Percentiles rank a stretch among this genome's conserved stretches.
Evolutionary conservation across 176 grass and related monocot genomes (phyloP).

Genomic region (Carex myosuroides): DNA sequence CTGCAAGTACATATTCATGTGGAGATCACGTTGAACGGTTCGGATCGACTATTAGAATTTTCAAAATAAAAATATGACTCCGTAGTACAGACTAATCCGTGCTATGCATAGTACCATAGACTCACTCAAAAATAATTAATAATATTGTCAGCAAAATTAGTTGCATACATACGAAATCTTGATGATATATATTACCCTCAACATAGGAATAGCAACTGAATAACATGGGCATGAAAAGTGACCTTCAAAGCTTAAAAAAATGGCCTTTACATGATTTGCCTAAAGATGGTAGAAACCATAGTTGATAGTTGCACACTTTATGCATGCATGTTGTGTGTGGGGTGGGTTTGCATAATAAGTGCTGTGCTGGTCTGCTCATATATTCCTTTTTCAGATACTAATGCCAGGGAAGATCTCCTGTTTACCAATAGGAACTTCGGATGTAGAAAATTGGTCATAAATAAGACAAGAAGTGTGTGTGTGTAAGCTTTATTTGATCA

Average conservation of each 20-base stretch:
- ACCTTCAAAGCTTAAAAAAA: neutral
- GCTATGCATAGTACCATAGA: no score
- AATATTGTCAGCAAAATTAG: neutral
- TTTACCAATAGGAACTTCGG: slow-evolving; percentile 3
- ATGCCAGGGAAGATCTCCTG: neutral
- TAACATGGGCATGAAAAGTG: neutral
- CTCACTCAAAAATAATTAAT: no score
- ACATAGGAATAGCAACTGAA: neutral
- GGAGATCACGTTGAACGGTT: no score
- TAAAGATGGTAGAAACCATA: neutral
- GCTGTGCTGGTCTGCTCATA: neutral
- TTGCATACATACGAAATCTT: neutral
- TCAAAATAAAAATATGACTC: no score
- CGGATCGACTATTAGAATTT: no score
- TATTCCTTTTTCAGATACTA: neutral
- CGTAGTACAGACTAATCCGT: no score
- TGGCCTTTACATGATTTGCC: neutral
- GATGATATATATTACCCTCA: neutral
- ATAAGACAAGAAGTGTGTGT: neutral
- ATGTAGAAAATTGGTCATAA: neutral
- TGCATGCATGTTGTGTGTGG: neutral
- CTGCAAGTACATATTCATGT: no score
- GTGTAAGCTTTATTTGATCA: neutral
- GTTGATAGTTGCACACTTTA: neutral
- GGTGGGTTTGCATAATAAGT: neutral